These are phyloP conservation scores for Sedum album DNA, from an alignment of 164 flowering plant genomes.

Conservation along the genomic window DNA sequence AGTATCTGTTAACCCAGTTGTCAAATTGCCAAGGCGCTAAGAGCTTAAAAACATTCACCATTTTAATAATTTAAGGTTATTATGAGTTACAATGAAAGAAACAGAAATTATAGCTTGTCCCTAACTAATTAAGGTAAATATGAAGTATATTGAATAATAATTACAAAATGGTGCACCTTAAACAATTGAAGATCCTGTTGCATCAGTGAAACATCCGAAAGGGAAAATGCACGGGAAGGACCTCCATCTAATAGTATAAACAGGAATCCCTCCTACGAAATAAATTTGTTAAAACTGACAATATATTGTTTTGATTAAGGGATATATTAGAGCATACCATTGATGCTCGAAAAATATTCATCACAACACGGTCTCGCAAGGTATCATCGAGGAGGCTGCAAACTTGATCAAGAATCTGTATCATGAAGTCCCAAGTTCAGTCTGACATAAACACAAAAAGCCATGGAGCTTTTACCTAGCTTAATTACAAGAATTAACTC, in stretches of 20 bases:
- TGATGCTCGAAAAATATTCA: slow-evolving; percentile 53
- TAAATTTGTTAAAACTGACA: neutral
- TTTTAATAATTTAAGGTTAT: no score
- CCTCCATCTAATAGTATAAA: slow-evolving; percentile 86
- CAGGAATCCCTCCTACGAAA: slow-evolving; percentile 50
- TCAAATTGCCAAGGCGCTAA: no score
- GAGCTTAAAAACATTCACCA: no score
- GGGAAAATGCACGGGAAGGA: slow-evolving; percentile 74
- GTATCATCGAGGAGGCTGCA: slow-evolving; percentile 51
- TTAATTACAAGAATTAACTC: neutral
- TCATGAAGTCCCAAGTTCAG: neutral
- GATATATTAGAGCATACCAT: slow-evolving; percentile 35
- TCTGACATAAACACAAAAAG: neutral
- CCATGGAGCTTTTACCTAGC: neutral
- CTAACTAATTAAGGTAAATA: neutral
- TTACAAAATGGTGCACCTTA: slow-evolving; percentile 33
- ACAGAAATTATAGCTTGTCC: neutral
- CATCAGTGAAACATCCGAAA: slow-evolving; percentile 46
- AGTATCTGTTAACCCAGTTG: no score
- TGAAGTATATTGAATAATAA: neutral
- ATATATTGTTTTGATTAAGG: slow-evolving; percentile 3
- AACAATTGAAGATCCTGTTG: slow-evolving; percentile 63
- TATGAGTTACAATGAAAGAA: neutral
- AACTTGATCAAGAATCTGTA: slow-evolving; percentile 53
- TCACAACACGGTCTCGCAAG: slow-evolving; percentile 57